Base-by-base conservation (phyloP, 768 basidiomycete genomes). In the Mycena indigotica region DNA sequence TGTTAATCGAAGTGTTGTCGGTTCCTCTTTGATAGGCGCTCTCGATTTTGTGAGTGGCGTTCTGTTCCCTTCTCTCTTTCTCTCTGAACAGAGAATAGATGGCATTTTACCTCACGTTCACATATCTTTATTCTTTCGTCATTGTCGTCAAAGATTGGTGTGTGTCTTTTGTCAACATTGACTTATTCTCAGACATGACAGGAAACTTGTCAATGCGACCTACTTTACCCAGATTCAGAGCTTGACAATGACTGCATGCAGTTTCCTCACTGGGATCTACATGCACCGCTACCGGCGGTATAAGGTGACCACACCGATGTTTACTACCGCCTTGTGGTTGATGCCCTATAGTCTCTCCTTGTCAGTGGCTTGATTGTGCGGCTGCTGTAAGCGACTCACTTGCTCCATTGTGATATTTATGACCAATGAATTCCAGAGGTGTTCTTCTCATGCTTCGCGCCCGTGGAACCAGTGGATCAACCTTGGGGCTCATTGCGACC, bases 41-140 rank as follows among this genome's bases (percentile, higher is more conserved):
- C 79, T 85, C 41, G 85, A 87, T 64, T 86, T 86, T 58, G 83
- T 86, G 61, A 59, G 76, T 66, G 5, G n/a, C 13, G 21, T 25
- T n/a, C n/a, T n/a, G n/a, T n/a, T n/a, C n/a, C n/a, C 25, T 44
- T 45, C 2, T 28, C 2, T 5, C 44, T 19, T 1, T 2, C 17
- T 15, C 10, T 10, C 32, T 16, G 40, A 40, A n/a, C 23, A 8
- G n/a, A 13, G 5, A 5, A 5, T 52, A 86, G 84, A 64, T 83
- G 64, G 84, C 85, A 2, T 86, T 82, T 73, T 86, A 83, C 75
- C 77, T 92, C 45, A 86, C 88, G 0, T 87, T 75, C 70, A 84
- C 86, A 10, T 91, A 91, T 66, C 81, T 90, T 17, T 91, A 84
- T 74, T 87, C 86, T 2, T 89, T 85, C 69, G 78, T 87, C 38